phyloP scores from a whole-genome alignment of 768 basidiomycete genomes.

The Gloeopeniophorella convolvens region DNA sequence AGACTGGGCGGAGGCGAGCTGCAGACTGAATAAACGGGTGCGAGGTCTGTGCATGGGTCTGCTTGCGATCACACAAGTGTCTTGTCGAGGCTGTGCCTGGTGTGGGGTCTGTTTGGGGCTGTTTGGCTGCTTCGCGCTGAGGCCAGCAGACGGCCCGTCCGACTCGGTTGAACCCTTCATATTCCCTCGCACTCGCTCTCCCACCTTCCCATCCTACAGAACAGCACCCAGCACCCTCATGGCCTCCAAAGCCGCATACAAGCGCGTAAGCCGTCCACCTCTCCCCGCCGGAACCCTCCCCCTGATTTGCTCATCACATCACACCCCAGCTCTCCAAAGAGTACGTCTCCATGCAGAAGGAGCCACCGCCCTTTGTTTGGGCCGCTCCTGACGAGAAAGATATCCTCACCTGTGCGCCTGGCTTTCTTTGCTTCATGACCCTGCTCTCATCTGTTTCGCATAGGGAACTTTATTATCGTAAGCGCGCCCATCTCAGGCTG shows the following conservation, averaged over 20 bases:
- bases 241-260: conserved; percentile 84
- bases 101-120: no score
- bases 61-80: no score
- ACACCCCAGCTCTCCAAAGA: conserved; percentile 71
- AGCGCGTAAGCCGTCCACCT: conserved; percentile 49
- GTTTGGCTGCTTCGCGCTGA: no score
- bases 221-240: conserved; percentile 32
- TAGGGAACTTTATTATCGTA: conserved; percentile 96
- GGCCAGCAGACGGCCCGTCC: background rate
- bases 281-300: conserved; percentile 10
- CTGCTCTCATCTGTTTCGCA: conserved; percentile 2
- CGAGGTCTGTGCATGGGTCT: no score
- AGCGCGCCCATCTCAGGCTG: conserved; percentile 21
- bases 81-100: no score
- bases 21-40: no score
- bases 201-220: background rate
- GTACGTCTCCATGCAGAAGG: conserved; percentile 85
- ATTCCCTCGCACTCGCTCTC: background rate
- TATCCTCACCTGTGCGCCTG: conserved; percentile 79
- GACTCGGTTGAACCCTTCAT: background rate
- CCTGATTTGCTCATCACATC: background rate
- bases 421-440: background rate
- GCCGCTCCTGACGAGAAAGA: conserved; percentile 97
- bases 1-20: no score
- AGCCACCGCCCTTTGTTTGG: conserved; percentile 95